A percentile compares a stretch with the other conserved stretches of the same genome.
Conservation (phyloP, 352 stramenopile species). For the Pythium rhizo-oryzae region DNA sequence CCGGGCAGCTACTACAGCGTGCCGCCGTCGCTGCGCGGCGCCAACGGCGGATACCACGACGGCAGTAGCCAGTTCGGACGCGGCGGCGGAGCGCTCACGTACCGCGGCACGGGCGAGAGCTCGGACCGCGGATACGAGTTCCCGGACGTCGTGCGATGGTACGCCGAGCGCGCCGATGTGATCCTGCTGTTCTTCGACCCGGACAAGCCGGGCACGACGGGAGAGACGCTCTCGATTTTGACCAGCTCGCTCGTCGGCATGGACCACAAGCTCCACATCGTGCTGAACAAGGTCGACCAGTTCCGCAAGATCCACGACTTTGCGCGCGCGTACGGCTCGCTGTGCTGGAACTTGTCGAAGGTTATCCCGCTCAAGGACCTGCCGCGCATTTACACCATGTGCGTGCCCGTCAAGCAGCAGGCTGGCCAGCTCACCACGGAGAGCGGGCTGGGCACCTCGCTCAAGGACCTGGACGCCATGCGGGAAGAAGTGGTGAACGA, state of each 20-base stretch:
- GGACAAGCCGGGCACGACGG: slow-evolving; percentile 99
- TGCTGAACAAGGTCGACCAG: slow-evolving; percentile 99
- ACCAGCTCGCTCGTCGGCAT: slow-evolving; percentile 97
- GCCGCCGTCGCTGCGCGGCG: slow-evolving; percentile 32
- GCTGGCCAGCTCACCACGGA: slow-evolving; percentile 49
- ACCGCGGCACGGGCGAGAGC: slow-evolving; percentile 48
- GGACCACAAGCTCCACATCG: slow-evolving; percentile 99
- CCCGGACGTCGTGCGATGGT: slow-evolving; percentile 96
- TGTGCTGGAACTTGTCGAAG: slow-evolving; percentile 99
- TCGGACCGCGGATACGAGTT: slow-evolving; percentile 98
- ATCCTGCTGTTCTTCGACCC: slow-evolving; percentile 99
- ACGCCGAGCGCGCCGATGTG: slow-evolving; percentile 98
- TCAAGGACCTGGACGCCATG: slow-evolving; percentile 96
- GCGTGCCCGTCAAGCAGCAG: slow-evolving; percentile 89
- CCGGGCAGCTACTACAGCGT: slow-evolving; percentile 52
- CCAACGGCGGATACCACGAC: slow-evolving; percentile 19
- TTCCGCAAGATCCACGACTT: slow-evolving; percentile 99
- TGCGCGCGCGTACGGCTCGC: slow-evolving; percentile 97
- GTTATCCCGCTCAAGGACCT: slow-evolving; percentile 99
- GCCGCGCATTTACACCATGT: slow-evolving; percentile 99
- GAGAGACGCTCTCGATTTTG: slow-evolving; percentile 98
- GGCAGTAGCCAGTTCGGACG: slow-evolving; percentile 13
- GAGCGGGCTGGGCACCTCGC: slow-evolving; percentile 67
- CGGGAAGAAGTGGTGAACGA: slow-evolving; percentile 97
- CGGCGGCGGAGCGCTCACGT: slow-evolving; percentile 28